Evolutionary conservation across 305 asterid genomes (phyloP).

Genomic region (Solanum hybrid): DNA sequence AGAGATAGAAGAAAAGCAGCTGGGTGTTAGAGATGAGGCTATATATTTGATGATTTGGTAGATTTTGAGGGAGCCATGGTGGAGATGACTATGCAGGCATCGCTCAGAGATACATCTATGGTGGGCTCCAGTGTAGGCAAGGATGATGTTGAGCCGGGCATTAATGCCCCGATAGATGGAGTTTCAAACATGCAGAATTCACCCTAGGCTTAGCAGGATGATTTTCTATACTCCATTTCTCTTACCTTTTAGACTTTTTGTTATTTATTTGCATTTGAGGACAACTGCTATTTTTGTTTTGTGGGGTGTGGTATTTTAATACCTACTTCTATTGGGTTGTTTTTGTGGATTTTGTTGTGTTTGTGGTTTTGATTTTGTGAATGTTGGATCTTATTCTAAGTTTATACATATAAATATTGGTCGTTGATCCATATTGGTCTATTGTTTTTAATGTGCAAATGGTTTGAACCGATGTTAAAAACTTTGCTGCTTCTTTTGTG

Average conservation of each 20-base stretch:
- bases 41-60: not conserved
- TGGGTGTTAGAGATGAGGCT: not conserved
- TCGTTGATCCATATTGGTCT: not conserved
- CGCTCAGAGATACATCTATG: not conserved
- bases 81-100: not conserved
- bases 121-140: not conserved
- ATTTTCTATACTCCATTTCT: not conserved
- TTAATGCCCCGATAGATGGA: not conserved
- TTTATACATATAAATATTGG: too few relatives aligned
- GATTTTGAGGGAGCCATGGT: not conserved
- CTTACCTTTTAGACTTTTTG: not conserved
- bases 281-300: not conserved
- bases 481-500: not conserved
- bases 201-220: not conserved
- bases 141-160: not conserved
- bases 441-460: not conserved
- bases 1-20: not conserved
- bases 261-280: not conserved
- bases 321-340: not conserved
- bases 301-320: not conserved
- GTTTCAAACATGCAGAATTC: not conserved
- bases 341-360: too few relatives aligned
- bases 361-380: not conserved
- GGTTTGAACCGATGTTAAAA: not conserved
- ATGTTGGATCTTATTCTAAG: not conserved